Evolutionary conservation across 108 stramenopile genomes (phyloP).

Genomic region (Chaetoceros muelleri): DNA sequence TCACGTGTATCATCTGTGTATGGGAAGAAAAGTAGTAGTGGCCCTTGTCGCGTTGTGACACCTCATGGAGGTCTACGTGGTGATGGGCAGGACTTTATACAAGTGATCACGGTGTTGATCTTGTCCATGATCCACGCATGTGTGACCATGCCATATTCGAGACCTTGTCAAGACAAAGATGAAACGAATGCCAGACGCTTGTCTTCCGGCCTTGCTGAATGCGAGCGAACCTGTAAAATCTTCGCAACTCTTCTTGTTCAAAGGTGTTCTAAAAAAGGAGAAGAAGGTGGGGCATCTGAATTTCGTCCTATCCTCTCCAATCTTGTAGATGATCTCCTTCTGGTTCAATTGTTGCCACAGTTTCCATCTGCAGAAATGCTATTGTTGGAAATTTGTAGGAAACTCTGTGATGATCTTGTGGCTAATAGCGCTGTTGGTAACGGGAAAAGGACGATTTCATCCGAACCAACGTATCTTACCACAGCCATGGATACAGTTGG

Average conservation of each 20-base stretch:
- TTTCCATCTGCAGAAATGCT: conserved; percentile 88
- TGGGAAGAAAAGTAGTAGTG: background rate
- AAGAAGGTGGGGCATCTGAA: conserved; percentile 79
- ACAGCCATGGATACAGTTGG: conserved; percentile 82
- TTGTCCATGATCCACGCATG: conserved; percentile 75
- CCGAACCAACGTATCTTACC: conserved; percentile 64
- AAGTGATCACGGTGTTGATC: conserved; percentile 67
- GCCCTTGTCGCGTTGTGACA: conserved; percentile 8
- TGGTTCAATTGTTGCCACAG: conserved; percentile 64
- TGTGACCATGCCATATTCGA: conserved; percentile 32
- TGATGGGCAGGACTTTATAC: conserved; percentile 48
- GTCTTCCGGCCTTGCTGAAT: conserved; percentile 41
- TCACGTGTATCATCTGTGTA: background rate
- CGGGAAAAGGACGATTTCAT: conserved; percentile 6
- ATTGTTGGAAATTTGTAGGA: conserved; percentile 42
- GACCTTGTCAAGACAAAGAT: conserved; percentile 2
- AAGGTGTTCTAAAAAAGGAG: conserved; percentile 69
- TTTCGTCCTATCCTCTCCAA: conserved; percentile 82
- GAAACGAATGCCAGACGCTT: conserved; percentile 21
- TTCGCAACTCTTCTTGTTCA: conserved; percentile 48
- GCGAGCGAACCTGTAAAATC: conserved; percentile 42
- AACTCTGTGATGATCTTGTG: conserved; percentile 46
- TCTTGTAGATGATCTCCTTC: conserved; percentile 80
- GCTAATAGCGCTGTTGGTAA: conserved; percentile 34
- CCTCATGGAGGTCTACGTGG: background rate